Evolutionary conservation across 2,329 filamentous ascomycete species (phyloP).

Genomic region (Penicillium sp.): DNA sequence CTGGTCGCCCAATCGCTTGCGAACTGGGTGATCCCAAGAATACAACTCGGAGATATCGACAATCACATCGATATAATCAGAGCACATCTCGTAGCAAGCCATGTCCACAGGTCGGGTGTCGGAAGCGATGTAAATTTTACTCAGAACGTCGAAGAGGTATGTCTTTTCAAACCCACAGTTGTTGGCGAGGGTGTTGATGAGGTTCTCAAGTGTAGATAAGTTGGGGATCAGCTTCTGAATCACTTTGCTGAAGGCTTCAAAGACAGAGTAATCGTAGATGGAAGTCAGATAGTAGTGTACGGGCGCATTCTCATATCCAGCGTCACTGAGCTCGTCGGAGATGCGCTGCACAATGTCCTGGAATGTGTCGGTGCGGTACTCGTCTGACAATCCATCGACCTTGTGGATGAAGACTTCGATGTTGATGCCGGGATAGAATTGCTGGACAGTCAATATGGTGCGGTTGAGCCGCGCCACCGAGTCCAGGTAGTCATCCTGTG

Average conservation of each 20-base stretch:
- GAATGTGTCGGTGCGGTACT: constrained; percentile 94
- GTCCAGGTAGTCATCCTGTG: constrained; percentile 95
- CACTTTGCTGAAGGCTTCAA: constrained; percentile 96
- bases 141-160: constrained; percentile 95
- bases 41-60: constrained; percentile 97
- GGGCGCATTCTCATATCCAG: constrained; percentile 87
- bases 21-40: constrained; percentile 62
- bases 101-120: constrained; percentile 92
- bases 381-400: constrained; percentile 93
- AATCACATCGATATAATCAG: constrained; percentile 97
- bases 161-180: constrained; percentile 97
- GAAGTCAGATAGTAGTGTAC: constrained; percentile 95
- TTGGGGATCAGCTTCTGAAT: constrained; percentile 97
- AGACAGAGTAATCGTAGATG: constrained; percentile 98
- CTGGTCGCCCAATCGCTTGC: constrained; percentile 44
- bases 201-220: constrained; percentile 84
- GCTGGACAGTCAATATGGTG: constrained; percentile 85
- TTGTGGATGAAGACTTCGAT: constrained; percentile 99
- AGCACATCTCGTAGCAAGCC: constrained; percentile 96
- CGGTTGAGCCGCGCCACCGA: constrained; percentile 81
- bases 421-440: constrained; percentile 88
- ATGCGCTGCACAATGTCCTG: constrained; percentile 95
- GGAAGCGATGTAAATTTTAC: constrained; percentile 98
- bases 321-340: constrained; percentile 90
- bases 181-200: constrained; percentile 90